A percentile compares a stretch with the other conserved stretches of the same genome.
Conservation (phyloP, 768 basidiomycete genomes). For the Lactarius deliciosus region DNA sequence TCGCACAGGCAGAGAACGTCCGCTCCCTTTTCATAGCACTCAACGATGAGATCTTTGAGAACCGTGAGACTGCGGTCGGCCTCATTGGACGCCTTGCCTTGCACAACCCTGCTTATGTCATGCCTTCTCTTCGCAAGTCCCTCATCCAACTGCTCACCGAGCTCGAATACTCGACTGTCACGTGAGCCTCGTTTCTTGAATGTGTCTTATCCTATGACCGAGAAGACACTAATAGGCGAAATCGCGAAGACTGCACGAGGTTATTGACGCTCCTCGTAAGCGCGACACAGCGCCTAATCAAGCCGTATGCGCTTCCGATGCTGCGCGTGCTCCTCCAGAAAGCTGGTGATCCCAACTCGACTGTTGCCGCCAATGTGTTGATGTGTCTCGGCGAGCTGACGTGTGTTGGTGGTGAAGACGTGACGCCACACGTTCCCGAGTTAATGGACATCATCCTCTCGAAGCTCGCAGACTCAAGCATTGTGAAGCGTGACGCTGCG, state of each 20-base stretch:
- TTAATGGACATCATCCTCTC: constrained; percentile 90
- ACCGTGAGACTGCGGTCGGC: constrained; percentile 84
- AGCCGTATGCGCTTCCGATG: constrained; percentile 93
- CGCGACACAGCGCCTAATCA: constrained; percentile 91
- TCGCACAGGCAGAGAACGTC: constrained; percentile 98
- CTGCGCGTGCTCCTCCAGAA: constrained; percentile 89
- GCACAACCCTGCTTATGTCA: constrained; percentile 98
- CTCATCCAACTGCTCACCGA: constrained; percentile 96
- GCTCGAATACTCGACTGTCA: constrained; percentile 90
- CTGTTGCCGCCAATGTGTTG: constrained; percentile 88
- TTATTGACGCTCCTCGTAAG: constrained; percentile 86
- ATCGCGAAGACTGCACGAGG: constrained; percentile 88
- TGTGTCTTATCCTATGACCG: constrained; percentile 18
- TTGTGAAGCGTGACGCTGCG: constrained; percentile 90
- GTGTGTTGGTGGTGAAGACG: constrained; percentile 91
- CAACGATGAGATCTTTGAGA: constrained; percentile 95
- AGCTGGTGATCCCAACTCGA: constrained; percentile 79
- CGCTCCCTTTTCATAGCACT: constrained; percentile 94
- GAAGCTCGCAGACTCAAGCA: constrained; percentile 85
- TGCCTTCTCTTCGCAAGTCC: constrained; percentile 94
- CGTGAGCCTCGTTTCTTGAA: constrained; percentile 48
- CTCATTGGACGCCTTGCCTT: constrained; percentile 92
- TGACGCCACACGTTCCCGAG: constrained; percentile 75
- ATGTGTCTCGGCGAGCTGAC: constrained; percentile 94
- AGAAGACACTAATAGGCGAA: constrained; percentile 52